phyloP scores from a whole-genome alignment of 75 land plant species.

The Picea sitchensis region DNA sequence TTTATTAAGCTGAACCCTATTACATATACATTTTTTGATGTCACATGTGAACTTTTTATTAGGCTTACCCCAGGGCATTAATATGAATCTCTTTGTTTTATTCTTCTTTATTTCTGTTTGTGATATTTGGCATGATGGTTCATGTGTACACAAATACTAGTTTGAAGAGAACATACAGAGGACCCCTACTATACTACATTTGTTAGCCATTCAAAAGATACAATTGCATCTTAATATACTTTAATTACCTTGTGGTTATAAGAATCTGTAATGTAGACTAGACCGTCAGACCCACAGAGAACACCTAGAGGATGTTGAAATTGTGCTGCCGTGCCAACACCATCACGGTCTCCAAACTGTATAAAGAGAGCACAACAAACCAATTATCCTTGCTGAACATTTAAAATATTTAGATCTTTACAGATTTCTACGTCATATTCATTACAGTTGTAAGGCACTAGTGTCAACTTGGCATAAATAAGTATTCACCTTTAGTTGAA shows the following conservation, averaged over 20 bases:
- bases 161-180: too few species aligned
- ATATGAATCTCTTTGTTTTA: neutral
- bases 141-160: too few species aligned
- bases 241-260: constrained; percentile 94
- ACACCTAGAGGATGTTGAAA: constrained; percentile 97
- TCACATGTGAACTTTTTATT: too few species aligned
- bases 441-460: neutral
- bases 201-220: neutral
- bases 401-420: neutral
- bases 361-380: neutral
- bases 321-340: constrained; percentile 77
- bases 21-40: too few species aligned
- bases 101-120: too few species aligned
- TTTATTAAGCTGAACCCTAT: too few species aligned
- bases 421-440: neutral
- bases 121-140: too few species aligned
- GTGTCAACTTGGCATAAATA: neutral
- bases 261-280: constrained; percentile 87
- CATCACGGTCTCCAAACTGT: constrained; percentile 98
- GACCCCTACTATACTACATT: too few species aligned
- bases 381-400: neutral
- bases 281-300: constrained; percentile 54
- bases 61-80: neutral
- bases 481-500: neutral
- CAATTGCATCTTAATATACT: neutral